Percentiles rank a stretch among this genome's conserved stretches.
Conservation (phyloP, 805 yeast species). For the Candida vartiovaarae region DNA sequence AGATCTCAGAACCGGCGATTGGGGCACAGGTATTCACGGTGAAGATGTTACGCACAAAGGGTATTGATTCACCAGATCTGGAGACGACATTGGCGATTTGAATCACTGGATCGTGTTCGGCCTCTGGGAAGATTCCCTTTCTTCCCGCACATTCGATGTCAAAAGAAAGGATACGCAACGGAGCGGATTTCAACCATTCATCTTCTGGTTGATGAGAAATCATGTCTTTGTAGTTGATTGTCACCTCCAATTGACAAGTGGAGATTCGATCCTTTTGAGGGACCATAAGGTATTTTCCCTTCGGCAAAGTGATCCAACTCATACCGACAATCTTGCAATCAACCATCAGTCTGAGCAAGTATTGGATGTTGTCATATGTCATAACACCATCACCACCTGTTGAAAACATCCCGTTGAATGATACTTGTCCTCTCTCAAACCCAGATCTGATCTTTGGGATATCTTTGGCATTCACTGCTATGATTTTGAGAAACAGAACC, state of each 20-base stretch:
- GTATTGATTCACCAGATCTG: conserved; percentile 72
- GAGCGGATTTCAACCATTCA: conserved; percentile 89
- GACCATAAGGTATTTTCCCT: conserved; percentile 52
- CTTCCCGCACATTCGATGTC: conserved; percentile 99
- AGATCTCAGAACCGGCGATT: conserved; percentile 88
- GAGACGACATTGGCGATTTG: conserved; percentile 96
- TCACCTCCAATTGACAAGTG: conserved; percentile 80
- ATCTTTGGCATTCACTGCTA: conserved; percentile 55
- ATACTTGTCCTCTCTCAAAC: conserved; percentile 77
- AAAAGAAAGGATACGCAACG: conserved; percentile 85
- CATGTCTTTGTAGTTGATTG: conserved; percentile 59
- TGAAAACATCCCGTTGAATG: conserved; percentile 57
- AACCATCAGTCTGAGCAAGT: conserved; percentile 78
- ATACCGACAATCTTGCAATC: conserved; percentile 91
- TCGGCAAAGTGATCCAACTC: conserved; percentile 94
- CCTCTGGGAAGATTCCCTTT: conserved; percentile 93
- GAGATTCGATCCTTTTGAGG: conserved; percentile 42
- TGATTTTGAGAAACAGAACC: conserved; percentile 72
- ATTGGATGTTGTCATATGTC: conserved; percentile 88
- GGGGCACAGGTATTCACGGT: conserved; percentile 89
- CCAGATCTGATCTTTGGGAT: conserved; percentile 66
- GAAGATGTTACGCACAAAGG: conserved; percentile 91
- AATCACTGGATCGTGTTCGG: conserved; percentile 88
- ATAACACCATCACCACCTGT: conserved; percentile 44
- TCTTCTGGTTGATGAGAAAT: conserved; percentile 86